These are phyloP conservation scores for Chytriomyces sp. DNA, from an alignment of 192 early-diverging fungal species.

Conservation along the genomic window DNA sequence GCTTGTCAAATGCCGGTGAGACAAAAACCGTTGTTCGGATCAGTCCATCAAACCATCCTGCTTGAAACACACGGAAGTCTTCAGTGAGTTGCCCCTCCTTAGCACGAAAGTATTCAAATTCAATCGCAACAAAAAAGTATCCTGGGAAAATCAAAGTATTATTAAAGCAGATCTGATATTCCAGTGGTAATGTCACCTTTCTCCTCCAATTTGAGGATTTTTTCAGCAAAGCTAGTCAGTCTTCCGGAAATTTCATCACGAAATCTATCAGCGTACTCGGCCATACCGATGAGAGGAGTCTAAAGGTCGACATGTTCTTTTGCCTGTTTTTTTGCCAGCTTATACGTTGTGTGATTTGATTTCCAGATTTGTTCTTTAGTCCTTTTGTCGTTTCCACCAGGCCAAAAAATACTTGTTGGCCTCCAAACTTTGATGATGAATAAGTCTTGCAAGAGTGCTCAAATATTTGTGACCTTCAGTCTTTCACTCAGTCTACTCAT, in stretches of 20 bases:
- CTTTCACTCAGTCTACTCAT: too few species aligned
- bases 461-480: too few species aligned
- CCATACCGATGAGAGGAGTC: not conserved
- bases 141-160: too few species aligned
- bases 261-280: not conserved
- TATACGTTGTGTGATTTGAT: not conserved
- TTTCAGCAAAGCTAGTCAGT: not conserved
- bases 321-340: not conserved
- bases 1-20: too few species aligned
- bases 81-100: not conserved
- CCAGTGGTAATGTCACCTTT: not conserved
- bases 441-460: too few species aligned
- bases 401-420: too few species aligned
- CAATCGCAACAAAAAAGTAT: not conserved
- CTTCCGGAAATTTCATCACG: not conserved
- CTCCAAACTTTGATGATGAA: too few species aligned
- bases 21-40: not conserved
- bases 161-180: too few species aligned
- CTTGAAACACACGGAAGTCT: not conserved
- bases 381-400: too few species aligned
- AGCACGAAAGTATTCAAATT: not conserved
- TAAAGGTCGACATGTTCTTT: not conserved
- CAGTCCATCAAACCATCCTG: not conserved
- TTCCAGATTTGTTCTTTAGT: not conserved
- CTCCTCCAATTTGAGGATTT: not conserved